A percentile compares a stretch with the other conserved stretches of the same genome.
These are phyloP conservation scores for Babesia ovis DNA, from an alignment of 169 alveolate genomes.

Conservation along the genomic window DNA sequence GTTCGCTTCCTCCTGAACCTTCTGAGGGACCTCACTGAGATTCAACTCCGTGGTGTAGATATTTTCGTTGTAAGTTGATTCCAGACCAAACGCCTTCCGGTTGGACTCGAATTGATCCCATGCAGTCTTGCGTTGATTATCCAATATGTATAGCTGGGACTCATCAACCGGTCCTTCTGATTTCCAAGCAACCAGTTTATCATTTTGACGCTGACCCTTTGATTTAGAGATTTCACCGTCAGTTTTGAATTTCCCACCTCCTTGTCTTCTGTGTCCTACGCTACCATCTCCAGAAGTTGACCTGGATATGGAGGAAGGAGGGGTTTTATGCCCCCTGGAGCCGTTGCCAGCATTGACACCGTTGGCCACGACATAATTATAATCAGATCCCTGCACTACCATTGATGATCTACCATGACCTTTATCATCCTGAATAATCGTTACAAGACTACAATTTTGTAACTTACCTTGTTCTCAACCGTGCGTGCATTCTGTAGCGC, in stretches of 20 bases:
- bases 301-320: neutral
- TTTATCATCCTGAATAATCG: conserved; percentile 12
- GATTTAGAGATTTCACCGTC: conserved; percentile 55
- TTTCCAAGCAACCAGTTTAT: conserved; percentile 49
- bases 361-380: conserved; percentile 31
- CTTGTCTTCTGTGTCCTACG: neutral
- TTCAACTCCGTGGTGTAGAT: conserved; percentile 75
- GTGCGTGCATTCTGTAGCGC: conserved; percentile 37
- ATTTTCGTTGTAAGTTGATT: conserved; percentile 71
- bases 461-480: conserved; percentile 6
- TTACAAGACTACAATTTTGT: no score
- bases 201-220: conserved; percentile 11
- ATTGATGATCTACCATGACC: neutral
- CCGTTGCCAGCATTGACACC: conserved; percentile 4
- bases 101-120: conserved; percentile 69
- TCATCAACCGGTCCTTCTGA: conserved; percentile 53
- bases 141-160: conserved; percentile 31
- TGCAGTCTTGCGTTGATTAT: conserved; percentile 7
- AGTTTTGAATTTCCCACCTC: conserved; percentile 44
- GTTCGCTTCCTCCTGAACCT: conserved; percentile 70
- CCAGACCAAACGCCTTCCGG: conserved; percentile 52
- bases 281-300: conserved; percentile 4
- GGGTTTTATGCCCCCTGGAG: neutral
- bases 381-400: conserved; percentile 44
- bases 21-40: conserved; percentile 68